Conservation (phyloP, 2,329 filamentous ascomycete genomes). For the Aspergillus tubingensis region DNA sequence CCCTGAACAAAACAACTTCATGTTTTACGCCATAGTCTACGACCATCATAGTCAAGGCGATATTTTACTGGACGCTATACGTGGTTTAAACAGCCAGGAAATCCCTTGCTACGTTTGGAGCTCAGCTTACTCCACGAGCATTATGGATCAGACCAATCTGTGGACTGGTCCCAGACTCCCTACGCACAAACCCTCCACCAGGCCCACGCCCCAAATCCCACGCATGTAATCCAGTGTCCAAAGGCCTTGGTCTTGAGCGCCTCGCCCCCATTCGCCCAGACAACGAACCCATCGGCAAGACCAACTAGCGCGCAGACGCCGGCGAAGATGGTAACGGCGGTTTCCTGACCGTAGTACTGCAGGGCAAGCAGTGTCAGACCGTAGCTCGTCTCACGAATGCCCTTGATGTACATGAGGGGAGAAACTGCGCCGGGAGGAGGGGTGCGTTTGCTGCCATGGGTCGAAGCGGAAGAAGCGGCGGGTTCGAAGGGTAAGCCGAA, state of each 20-base stretch:
- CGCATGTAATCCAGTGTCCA: slow-evolving; percentile 13
- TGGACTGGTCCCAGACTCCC: no score
- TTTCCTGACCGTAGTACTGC: slow-evolving; percentile 15
- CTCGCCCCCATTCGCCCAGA: slow-evolving; percentile 14
- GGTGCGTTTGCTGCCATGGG: neutral
- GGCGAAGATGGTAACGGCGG: slow-evolving; percentile 13
- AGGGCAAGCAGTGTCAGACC: slow-evolving; percentile 15
- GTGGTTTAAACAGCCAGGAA: no score
- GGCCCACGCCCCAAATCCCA: slow-evolving; percentile 12
- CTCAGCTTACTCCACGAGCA: no score
- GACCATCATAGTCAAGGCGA: no score
- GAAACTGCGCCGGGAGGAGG: slow-evolving; percentile 1
- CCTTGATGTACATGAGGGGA: slow-evolving; percentile 21
- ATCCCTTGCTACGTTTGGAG: no score
- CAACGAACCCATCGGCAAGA: slow-evolving; percentile 15
- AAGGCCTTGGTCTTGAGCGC: slow-evolving; percentile 14
- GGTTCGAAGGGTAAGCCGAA: slow-evolving; percentile 13
- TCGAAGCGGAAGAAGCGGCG: neutral
- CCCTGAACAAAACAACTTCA: no score
- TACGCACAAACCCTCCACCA: slow-evolving; percentile 18
- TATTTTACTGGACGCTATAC: no score
- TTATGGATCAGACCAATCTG: no score
- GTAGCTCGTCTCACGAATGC: slow-evolving; percentile 21
- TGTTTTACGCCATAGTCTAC: no score
- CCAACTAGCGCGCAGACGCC: slow-evolving; percentile 12